Conservation (phyloP, 1,284 basidiomycete species). For the Pholiota adiposa region DNA sequence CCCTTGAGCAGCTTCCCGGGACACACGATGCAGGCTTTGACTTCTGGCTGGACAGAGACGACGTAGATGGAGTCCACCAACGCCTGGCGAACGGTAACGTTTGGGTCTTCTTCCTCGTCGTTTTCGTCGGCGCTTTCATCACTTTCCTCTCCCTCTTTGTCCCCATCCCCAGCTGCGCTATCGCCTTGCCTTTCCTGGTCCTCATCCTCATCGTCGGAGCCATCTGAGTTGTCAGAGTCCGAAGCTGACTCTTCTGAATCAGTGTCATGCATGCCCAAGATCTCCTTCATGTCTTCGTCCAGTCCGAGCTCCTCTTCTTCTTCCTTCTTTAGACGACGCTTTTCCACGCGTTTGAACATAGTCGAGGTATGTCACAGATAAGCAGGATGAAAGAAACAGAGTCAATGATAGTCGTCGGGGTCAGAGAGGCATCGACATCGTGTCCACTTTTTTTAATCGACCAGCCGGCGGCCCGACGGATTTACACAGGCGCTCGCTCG, state of each 20-base stretch:
- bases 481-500: neutral
- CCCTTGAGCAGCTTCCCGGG: constrained; percentile 78
- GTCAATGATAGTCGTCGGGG: neutral
- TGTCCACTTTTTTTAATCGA: neutral
- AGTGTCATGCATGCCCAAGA: constrained; percentile 74
- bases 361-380: neutral
- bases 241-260: constrained; percentile 77
- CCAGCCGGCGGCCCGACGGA: neutral
- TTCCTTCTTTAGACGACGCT: constrained; percentile 64
- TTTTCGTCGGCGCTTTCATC: constrained; percentile 35
- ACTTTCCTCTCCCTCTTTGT: constrained; percentile 32
- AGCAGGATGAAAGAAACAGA: neutral
- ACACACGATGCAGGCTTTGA: constrained; percentile 71
- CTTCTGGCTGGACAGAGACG: constrained; percentile 53
- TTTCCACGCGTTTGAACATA: constrained; percentile 87
- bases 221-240: constrained; percentile 35
- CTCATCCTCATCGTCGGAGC: constrained; percentile 34
- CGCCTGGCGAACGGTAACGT: constrained; percentile 63
- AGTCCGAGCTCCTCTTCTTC: constrained; percentile 74
- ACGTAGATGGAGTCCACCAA: constrained; percentile 67
- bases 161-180: constrained; percentile 31
- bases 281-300: constrained; percentile 70
- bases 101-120: constrained; percentile 39
- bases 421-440: neutral
- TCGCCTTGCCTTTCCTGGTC: constrained; percentile 32